Evolutionary conservation across 1,139 yeast genomes (phyloP).

Genomic region (Tardiomyces blankii): DNA sequence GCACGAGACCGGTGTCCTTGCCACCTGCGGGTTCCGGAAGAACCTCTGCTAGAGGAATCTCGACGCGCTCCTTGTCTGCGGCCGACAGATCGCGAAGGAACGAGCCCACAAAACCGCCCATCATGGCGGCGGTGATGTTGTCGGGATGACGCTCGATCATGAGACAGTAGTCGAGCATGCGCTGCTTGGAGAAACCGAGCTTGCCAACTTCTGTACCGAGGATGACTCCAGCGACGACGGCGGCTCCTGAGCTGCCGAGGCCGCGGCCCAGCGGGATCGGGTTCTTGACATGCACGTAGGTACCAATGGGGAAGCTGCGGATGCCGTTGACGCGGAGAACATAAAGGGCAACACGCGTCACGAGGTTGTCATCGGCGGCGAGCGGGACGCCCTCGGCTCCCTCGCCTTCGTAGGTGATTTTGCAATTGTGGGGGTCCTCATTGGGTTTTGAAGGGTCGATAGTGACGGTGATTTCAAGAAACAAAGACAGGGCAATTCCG

Average conservation of each 20-base stretch:
- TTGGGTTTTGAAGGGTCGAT: constrained; percentile 45
- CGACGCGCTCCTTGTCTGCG: constrained; percentile 60
- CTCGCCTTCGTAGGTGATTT: constrained; percentile 58
- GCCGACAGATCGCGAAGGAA: constrained; percentile 71
- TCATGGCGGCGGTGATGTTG: constrained; percentile 96
- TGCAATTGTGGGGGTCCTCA: constrained; percentile 57
- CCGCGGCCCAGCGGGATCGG: constrained; percentile 97
- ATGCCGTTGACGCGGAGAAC: constrained; percentile 75
- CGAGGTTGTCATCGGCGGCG: constrained; percentile 63
- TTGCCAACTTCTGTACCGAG: constrained; percentile 78
- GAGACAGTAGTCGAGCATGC: constrained; percentile 87
- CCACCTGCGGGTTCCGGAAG: constrained; percentile 72
- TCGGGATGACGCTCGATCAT: constrained; percentile 98
- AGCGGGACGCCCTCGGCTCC: constrained; percentile 76
- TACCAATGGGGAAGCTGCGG: constrained; percentile 68
- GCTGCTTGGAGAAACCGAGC: constrained; percentile 57
- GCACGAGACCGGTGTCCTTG: constrained; percentile 49
- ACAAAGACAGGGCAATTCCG: constrained; percentile 77
- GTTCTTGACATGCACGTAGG: constrained; percentile 69
- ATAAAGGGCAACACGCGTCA: constrained; percentile 87
- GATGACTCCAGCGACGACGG: constrained; percentile 95
- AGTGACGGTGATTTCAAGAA: constrained; percentile 54
- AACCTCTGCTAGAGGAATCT: constrained; percentile 74
- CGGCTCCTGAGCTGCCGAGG: constrained; percentile 96
- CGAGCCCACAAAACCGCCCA: constrained; percentile 97